phyloP scores from a whole-genome alignment of 768 basidiomycete species.

The Boletellus ananas region DNA sequence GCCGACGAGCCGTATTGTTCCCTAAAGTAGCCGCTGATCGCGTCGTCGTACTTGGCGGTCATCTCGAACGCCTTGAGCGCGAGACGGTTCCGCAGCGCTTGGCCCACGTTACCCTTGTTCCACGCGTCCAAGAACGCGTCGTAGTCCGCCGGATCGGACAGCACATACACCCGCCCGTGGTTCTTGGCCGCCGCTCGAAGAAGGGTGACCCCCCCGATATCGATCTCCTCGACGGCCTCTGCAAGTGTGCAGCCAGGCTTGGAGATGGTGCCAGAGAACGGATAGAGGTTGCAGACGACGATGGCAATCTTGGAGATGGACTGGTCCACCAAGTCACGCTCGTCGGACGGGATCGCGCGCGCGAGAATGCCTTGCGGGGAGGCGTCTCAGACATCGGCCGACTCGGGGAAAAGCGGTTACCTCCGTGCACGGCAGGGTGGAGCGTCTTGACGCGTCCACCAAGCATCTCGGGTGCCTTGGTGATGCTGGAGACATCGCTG shows the following conservation, averaged over 20 bases:
- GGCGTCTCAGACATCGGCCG: constrained; percentile 4
- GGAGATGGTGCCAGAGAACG: constrained; percentile 88
- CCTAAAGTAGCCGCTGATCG: constrained; percentile 95
- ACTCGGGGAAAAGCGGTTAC: constrained; percentile 37
- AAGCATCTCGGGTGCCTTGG: constrained; percentile 98
- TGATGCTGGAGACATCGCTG: constrained; percentile 97
- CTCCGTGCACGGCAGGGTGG: constrained; percentile 97
- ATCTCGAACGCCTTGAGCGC: constrained; percentile 97
- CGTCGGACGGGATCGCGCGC: constrained; percentile 85
- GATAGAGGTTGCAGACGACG: constrained; percentile 99
- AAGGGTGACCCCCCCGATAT: constrained; percentile 97
- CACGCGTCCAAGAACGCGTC: constrained; percentile 73
- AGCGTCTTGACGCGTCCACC: constrained; percentile 98
- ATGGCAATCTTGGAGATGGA: constrained; percentile 90
- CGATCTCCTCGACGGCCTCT: constrained; percentile 95
- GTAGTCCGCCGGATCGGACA: constrained; percentile 90
- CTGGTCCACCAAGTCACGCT: constrained; percentile 78
- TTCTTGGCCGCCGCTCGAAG: constrained; percentile 98
- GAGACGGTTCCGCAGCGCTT: constrained; percentile 67
- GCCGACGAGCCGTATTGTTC: constrained; percentile 89
- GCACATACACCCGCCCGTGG: constrained; percentile 85
- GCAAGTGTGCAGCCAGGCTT: constrained; percentile 86
- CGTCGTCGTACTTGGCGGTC: constrained; percentile 93
- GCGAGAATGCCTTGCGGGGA: constrained; percentile 78
- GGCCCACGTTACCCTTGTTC: constrained; percentile 71